Base-by-base conservation (phyloP, 2,329 filamentous ascomycete species). In the Trichoderma polysporum region DNA sequence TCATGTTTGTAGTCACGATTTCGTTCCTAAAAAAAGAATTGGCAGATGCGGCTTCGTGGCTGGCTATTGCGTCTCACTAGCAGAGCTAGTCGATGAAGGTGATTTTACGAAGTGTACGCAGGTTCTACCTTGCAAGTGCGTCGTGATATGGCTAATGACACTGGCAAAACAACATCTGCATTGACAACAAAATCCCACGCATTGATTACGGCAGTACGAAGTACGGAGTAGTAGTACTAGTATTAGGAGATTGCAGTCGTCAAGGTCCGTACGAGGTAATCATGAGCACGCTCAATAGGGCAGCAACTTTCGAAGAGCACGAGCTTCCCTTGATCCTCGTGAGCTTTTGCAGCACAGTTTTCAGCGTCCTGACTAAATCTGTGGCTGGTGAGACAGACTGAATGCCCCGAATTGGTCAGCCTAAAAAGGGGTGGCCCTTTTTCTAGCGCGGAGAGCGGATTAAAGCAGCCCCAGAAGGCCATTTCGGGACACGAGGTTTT, bases 401-500 rank as follows among this genome's bases (percentile, higher is more conserved):
- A 35, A 33, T 35, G 17, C 37, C 52, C 52, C 35, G 52, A 64
- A 53, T 29, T 37, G 22, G 41, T 50, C 22, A 56, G 62, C 31
- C 53, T 15, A 66, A 52, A 66, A 58, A 31, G 62, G 62, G 62
- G 62, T 37, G 39, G 41, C 41, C 62, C n/a, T 49, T 15, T 29
- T 29, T 15, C 22, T 65, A 57, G 61, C 53, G 61, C 31, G 13
- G 19, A 52, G 39, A 50, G 53, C 62, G 62, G 62, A 17, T 66
- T 41, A 15, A 58, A 50, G 62, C 53, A 58, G 61, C 61, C 53
- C 53, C 45, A 58, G 31, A 58, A 6, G 59, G 62, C 74, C 76
- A 74, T 73, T 75, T 76, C 70, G 58, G 76, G 73, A 77, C 74
- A 77, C 75, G 75, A 77, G 74, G 57, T 73, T 71, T 67, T 60